These are phyloP conservation scores for Akebia trifoliata DNA, from an alignment of 164 flowering plant species.

Conservation along the genomic window DNA sequence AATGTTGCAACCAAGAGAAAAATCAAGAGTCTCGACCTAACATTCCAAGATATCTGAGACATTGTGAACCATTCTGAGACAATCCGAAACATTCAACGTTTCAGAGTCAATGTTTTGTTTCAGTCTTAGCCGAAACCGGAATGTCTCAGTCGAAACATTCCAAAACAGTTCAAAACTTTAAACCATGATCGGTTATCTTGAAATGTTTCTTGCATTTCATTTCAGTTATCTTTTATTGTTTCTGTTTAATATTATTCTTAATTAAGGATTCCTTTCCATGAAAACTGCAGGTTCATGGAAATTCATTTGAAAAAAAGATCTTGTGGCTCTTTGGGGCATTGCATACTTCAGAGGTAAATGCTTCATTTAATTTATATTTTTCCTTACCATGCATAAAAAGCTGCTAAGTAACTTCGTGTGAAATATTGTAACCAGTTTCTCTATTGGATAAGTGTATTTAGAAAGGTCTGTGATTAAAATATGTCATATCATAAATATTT, in stretches of 20 bases:
- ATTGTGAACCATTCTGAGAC: too few relatives aligned
- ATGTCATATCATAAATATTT: too few relatives aligned
- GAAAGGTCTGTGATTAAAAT: too few relatives aligned
- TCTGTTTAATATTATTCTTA: not conserved
- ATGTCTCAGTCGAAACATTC: too few relatives aligned
- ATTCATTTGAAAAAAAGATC: conserved; percentile 92
- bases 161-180: too few relatives aligned
- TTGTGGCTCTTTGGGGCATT: conserved; percentile 66
- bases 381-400: not conserved
- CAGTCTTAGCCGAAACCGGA: too few relatives aligned
- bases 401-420: not conserved
- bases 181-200: not conserved
- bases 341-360: conserved; percentile 66
- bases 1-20: too few relatives aligned
- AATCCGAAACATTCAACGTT: too few relatives aligned
- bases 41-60: too few relatives aligned
- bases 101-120: too few relatives aligned
- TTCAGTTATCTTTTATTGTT: not conserved
- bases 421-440: not conserved
- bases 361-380: not conserved
- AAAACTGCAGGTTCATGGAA: conserved; percentile 69
- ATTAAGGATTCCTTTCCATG: not conserved
- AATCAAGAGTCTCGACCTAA: too few relatives aligned
- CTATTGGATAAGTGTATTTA: too few relatives aligned
- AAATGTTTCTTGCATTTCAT: not conserved